Base-by-base conservation (phyloP, 2,329 filamentous ascomycete genomes). In the Berkeleyomyces rouxiae region DNA sequence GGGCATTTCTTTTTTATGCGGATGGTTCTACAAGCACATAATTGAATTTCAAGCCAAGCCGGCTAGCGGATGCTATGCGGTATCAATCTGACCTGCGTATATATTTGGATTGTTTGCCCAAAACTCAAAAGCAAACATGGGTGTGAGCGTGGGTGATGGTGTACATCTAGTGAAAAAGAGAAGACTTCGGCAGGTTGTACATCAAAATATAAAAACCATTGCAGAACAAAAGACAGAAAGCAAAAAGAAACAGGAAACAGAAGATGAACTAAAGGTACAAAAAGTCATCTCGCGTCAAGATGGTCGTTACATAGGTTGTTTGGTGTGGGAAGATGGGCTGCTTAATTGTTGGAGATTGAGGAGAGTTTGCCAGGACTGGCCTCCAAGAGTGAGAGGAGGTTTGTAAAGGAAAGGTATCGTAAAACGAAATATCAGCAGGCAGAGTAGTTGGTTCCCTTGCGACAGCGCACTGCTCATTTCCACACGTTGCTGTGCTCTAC, bases 401-500 rank as follows among this genome's bases (percentile, higher is more conserved):
- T 55, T 36, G 16, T 55, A 4, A 55, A 55, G n/a, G 33, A 13
- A 36, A 31, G 58, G 58, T 59, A 59, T 59, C 58, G 58, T 10
- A 43, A 11, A 46, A 46, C 7, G 16, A 59, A 33, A 40, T n/a
- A 59, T n/a, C 11, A 33, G 42, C 39, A 44, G 58, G 31, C 31
- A 13, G 13, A 36, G 49, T 33, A 7, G 33, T 33, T n/a, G 10
- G 23, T 13, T 37, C 3, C 23, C 49, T 51, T 9, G 3, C 9
- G 33, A 11, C 33, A 37, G 51, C n/a, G 7, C 10, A 36, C 10
- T 37, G 51, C 33, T 16, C 16, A 39, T 42, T 70, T 71, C 74
- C 74, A 75, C 16, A 75, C 73, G 61, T 75, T 75, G 53, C 69
- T 68, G 16, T 59, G 49, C 33, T 65, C 63, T 40, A 60, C 60